A percentile compares a stretch with the other conserved stretches of the same genome.
Conservation (phyloP, 495 filamentous ascomycete species). For the Lentithecium fluviatile region DNA sequence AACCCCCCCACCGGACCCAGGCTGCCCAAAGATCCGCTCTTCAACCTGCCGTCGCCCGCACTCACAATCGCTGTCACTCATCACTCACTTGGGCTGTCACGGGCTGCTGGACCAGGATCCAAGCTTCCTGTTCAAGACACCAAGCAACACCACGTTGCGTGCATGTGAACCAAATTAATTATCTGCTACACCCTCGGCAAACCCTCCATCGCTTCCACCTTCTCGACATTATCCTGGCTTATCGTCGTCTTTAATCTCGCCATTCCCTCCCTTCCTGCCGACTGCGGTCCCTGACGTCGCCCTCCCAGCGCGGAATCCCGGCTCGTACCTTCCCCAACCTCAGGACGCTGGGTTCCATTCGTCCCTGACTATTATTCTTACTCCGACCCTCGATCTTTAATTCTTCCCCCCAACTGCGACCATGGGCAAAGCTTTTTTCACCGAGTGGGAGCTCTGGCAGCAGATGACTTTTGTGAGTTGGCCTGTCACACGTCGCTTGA, state of each 20-base stretch:
- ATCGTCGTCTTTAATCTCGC: not conserved
- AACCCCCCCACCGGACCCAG: too few relatives aligned
- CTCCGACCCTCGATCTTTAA: conserved; percentile 11
- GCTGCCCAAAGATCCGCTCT: too few relatives aligned
- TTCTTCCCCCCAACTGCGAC: conserved; percentile 11
- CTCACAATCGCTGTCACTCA: not conserved
- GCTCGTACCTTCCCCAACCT: not conserved
- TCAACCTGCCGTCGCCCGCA: not conserved
- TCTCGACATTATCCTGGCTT: not conserved
- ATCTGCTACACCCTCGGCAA: conserved; percentile 12
- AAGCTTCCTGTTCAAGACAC: conserved; percentile 22
- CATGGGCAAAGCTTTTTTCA: conserved; percentile 60
- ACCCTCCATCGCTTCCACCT: not conserved
- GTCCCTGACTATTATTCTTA: conserved; percentile 8
- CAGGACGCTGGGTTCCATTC: not conserved
- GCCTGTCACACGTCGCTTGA: not conserved
- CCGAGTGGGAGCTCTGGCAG: conserved; percentile 80
- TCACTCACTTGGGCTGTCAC: not conserved
- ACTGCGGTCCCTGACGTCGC: conserved; percentile 7
- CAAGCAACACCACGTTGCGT: conserved; percentile 23
- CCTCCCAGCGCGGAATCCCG: conserved; percentile 7
- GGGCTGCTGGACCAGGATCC: not conserved
- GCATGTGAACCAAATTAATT: conserved; percentile 24
- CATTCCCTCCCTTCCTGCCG: not conserved
- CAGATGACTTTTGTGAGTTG: conserved; percentile 82